Percentiles rank a stretch among this genome's conserved stretches.
Evolutionary conservation across 495 filamentous ascomycete genomes (phyloP).

Genomic region (Thermothielavioides terrestris): DNA sequence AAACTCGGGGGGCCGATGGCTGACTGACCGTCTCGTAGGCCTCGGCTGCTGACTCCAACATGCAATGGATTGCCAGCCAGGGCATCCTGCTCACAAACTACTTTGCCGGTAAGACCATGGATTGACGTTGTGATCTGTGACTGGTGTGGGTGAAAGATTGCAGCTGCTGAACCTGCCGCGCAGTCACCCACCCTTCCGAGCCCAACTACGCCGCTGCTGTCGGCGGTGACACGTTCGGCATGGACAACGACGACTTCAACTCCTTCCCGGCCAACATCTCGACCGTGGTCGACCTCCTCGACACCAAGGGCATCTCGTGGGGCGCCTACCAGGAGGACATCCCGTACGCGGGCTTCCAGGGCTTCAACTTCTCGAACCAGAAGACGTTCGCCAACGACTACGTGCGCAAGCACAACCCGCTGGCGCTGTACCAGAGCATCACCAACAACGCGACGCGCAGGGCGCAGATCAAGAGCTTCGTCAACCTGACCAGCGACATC

Average conservation of each 20-base stretch:
- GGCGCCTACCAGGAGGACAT: conserved; percentile 60
- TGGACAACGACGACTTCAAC: conserved; percentile 56
- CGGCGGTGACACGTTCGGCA: conserved; percentile 58
- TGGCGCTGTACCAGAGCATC: conserved; percentile 52
- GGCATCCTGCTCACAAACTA: conserved; percentile 61
- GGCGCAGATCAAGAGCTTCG: conserved; percentile 59
- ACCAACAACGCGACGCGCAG: conserved; percentile 45
- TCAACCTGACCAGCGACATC: conserved; percentile 51
- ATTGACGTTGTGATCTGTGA: too few species aligned
- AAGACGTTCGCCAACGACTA: conserved; percentile 50
- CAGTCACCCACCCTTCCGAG: conserved; percentile 56
- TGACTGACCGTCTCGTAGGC: not conserved
- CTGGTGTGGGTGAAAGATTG: too few species aligned
- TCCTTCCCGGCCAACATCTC: conserved; percentile 52
- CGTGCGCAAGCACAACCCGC: conserved; percentile 71
- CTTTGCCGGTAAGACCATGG: conserved; percentile 39
- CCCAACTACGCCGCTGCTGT: conserved; percentile 62
- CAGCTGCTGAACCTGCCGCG: too few species aligned
- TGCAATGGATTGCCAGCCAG: conserved; percentile 46
- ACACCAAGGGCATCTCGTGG: conserved; percentile 60
- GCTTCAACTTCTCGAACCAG: conserved; percentile 45
- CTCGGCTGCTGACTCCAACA: conserved; percentile 19
- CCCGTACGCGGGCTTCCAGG: conserved; percentile 61
- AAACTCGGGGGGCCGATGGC: too few species aligned
- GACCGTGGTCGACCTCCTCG: conserved; percentile 60